A percentile compares a stretch with the other conserved stretches of the same genome.
Conservation (phyloP, 192 early-diverging fungal genomes). For the Entomortierella chlamydospora region DNA sequence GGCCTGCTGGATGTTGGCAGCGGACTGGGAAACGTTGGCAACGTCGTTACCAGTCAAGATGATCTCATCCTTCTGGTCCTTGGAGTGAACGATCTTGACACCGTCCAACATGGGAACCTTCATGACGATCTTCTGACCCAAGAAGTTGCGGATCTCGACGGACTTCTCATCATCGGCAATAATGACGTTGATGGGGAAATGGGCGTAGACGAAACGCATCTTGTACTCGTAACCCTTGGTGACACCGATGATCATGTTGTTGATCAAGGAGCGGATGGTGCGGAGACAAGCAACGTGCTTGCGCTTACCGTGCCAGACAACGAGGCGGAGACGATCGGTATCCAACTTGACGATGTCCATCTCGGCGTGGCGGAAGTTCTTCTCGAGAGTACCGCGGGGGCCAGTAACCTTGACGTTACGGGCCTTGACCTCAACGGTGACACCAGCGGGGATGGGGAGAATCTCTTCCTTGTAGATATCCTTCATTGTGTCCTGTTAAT, state of each 20-base stretch:
- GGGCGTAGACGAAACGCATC: constrained; percentile 98
- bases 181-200: constrained; percentile 99
- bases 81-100: constrained; percentile 82
- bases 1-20: constrained; percentile 96
- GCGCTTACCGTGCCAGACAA: constrained; percentile 95
- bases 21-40: constrained; percentile 94
- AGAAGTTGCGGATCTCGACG: constrained; percentile 98
- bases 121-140: constrained; percentile 95
- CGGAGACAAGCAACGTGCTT: constrained; percentile 99
- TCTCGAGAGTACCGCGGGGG: constrained; percentile 88
- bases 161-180: constrained; percentile 78
- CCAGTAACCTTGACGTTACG: constrained; percentile 90
- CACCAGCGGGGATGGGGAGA: constrained; percentile 90
- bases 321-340: constrained; percentile 81
- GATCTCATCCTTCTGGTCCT: constrained; percentile 94
- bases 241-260: constrained; percentile 98
- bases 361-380: constrained; percentile 94
- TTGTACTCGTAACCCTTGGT: constrained; percentile 99
- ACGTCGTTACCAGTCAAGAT: constrained; percentile 94
- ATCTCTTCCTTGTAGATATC: constrained; percentile 92
- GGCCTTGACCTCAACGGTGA: constrained; percentile 89
- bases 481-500: constrained; percentile 74
- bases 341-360: constrained; percentile 84
- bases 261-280: constrained; percentile 94
- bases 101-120: constrained; percentile 88